These are phyloP conservation scores for Cornus florida DNA, from an alignment of 148 eudicot genomes.

Conservation along the genomic window DNA sequence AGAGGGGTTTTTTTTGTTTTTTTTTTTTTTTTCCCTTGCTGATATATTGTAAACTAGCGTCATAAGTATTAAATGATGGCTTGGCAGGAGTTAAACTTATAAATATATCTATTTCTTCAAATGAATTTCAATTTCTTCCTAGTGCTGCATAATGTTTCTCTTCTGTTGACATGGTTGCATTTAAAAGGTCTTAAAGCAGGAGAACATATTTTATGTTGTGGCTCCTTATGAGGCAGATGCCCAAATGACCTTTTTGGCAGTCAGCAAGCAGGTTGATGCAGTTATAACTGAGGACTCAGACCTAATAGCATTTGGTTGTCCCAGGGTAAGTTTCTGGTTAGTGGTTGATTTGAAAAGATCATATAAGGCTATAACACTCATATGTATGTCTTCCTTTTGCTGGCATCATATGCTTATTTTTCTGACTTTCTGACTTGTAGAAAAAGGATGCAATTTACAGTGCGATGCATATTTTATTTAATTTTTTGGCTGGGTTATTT, in stretches of 20 bases:
- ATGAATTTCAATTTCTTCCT: neutral
- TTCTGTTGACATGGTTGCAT: slow-evolving; percentile 12
- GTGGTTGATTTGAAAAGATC: neutral
- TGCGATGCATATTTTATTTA: neutral
- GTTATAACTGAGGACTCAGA: slow-evolving; percentile 97
- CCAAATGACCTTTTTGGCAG: slow-evolving; percentile 91
- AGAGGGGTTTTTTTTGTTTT: neutral
- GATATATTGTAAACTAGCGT: neutral
- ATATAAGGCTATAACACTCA: neutral
- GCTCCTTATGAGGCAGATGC: slow-evolving; percentile 99
- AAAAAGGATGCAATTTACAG: too few species aligned
- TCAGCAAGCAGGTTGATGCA: slow-evolving; percentile 82
- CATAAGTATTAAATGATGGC: neutral
- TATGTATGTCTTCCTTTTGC: neutral
- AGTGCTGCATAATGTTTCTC: neutral
- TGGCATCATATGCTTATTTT: neutral
- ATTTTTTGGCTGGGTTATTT: neutral
- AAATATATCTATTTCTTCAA: neutral
- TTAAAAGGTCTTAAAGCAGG: slow-evolving; percentile 73
- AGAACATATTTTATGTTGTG: slow-evolving; percentile 68
- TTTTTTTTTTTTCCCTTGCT: neutral
- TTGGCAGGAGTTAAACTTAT: neutral
- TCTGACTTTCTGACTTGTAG: neutral
- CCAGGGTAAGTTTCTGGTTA: slow-evolving; percentile 60
- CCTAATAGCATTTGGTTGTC: slow-evolving; percentile 94